A percentile compares a stretch with the other conserved stretches of the same genome.
phyloP scores from a whole-genome alignment of 2,329 filamentous ascomycete species.

The Pyrenochaeta sp. region DNA sequence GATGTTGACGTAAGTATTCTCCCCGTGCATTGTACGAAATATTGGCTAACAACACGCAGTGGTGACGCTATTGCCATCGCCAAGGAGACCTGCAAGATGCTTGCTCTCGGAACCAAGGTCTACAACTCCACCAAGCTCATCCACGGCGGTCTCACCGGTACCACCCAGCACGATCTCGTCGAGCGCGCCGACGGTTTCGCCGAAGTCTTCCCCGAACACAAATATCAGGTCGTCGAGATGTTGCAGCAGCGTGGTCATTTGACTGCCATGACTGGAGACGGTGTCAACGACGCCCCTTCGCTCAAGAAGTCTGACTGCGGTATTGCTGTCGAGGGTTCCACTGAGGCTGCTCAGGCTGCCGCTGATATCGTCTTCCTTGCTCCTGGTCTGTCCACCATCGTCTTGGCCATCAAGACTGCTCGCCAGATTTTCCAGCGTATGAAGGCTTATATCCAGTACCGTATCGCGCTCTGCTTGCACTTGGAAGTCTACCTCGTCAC shows the following conservation, averaged over 20 bases:
- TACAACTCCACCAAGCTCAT: conserved; percentile 82
- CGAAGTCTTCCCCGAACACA: conserved; percentile 78
- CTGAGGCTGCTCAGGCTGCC: conserved; percentile 75
- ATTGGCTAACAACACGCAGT: conserved; percentile 23
- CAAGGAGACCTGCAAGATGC: conserved; percentile 84
- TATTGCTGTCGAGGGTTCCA: conserved; percentile 76
- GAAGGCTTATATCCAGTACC: conserved; percentile 80
- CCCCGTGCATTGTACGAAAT: not conserved
- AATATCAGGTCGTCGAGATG: conserved; percentile 80
- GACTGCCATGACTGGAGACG: conserved; percentile 79
- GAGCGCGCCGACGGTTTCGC: conserved; percentile 78
- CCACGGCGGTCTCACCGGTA: conserved; percentile 75
- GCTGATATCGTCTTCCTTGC: conserved; percentile 79
- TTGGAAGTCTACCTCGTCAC: conserved; percentile 79
- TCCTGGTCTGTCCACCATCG: conserved; percentile 74
- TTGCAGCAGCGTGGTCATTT: conserved; percentile 75
- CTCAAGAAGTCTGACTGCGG: conserved; percentile 78
- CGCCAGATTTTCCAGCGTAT: conserved; percentile 80
- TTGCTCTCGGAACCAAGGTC: conserved; percentile 79
- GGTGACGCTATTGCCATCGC: conserved; percentile 81
- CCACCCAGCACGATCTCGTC: conserved; percentile 77
- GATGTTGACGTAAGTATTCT: conserved; percentile 68
- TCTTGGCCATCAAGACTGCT: conserved; percentile 75
- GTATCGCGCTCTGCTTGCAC: conserved; percentile 76
- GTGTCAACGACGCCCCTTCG: conserved; percentile 76